These are phyloP conservation scores for Pythium phragmiticola DNA, from an alignment of 352 stramenopile species.

Conservation along the genomic window DNA sequence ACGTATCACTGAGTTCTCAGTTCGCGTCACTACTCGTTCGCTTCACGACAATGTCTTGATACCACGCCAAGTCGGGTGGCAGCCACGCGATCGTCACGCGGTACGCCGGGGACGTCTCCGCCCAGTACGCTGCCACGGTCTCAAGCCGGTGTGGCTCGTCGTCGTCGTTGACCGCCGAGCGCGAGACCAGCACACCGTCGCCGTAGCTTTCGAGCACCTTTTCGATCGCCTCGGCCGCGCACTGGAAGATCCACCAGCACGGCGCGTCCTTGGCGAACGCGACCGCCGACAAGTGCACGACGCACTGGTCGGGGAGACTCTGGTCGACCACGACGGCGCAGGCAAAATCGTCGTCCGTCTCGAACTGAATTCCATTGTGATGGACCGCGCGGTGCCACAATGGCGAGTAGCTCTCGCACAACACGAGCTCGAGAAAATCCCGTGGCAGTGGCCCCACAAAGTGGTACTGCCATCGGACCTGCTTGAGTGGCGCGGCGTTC, in stretches of 20 bases:
- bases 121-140: too few relatives aligned
- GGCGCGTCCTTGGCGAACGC: not conserved
- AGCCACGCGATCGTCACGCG: too few relatives aligned
- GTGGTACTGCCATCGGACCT: conserved; percentile 26
- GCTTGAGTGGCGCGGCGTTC: not conserved
- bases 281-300: not conserved
- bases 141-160: too few relatives aligned
- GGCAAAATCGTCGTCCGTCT: not conserved
- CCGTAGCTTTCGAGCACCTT: not conserved
- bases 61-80: too few relatives aligned
- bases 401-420: conserved; percentile 12
- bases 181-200: too few relatives aligned
- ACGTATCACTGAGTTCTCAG: too few relatives aligned
- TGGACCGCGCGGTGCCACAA: not conserved
- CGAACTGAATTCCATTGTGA: not conserved
- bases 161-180: too few relatives aligned
- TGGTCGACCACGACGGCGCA: not conserved
- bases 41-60: too few relatives aligned
- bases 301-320: not conserved
- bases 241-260: conserved; percentile 5
- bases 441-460: conserved; percentile 19
- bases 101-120: too few relatives aligned
- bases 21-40: too few relatives aligned
- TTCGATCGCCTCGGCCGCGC: not conserved
- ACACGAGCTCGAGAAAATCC: conserved; percentile 24